Base-by-base conservation (phyloP, 352 stramenopile genomes). In the Chrysophaeum taylorii region DNA sequence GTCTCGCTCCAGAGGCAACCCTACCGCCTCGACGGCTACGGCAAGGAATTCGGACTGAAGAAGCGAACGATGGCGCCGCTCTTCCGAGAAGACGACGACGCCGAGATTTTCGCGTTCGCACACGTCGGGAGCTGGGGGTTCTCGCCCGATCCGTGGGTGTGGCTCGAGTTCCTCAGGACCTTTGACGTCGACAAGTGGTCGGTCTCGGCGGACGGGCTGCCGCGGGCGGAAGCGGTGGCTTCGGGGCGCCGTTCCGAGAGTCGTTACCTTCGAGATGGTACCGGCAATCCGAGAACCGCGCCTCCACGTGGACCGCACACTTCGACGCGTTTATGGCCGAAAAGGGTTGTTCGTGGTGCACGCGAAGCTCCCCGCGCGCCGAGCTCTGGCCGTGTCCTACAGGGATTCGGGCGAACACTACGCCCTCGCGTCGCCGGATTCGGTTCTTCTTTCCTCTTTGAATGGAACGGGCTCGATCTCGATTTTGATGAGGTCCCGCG, bases 81-180 rank as follows among this genome's bases (percentile, higher is more conserved):
- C n/a, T n/a, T n/a, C n/a, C n/a, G n/a, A n/a, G n/a, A n/a, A n/a
- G n/a, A n/a, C n/a, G n/a, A n/a, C n/a, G n/a, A n/a, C n/a, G n/a
- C n/a, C n/a, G n/a, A 66, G 23, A 31, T 45, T 1, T 66, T 33
- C 36, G 9, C 45, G 1, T 66, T 66, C 33, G 14, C 57, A 7
- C 57, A 66, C 31, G 57, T 66, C 27, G 57, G 57, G 18, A 48
- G 33, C 31, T 66, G 57, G 57, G 57, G 57, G 12, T 66, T 66
- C 27, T 66, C 57, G 21, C 57, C 57, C 2, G 57, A 66, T 31
- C 57, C 57, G 2, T 21, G 27, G 12, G 57, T 66, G 2, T 66
- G 57, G 57, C 57, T 45, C 27, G 31, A 15, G 9, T 66, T 66
- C n/a, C 36, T 42, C 41, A 21, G 41, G 41, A 21, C 41, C 41